Evolutionary conservation across 1,139 yeast genomes (phyloP).

Genomic region (Zygotorulaspora mrakii): DNA sequence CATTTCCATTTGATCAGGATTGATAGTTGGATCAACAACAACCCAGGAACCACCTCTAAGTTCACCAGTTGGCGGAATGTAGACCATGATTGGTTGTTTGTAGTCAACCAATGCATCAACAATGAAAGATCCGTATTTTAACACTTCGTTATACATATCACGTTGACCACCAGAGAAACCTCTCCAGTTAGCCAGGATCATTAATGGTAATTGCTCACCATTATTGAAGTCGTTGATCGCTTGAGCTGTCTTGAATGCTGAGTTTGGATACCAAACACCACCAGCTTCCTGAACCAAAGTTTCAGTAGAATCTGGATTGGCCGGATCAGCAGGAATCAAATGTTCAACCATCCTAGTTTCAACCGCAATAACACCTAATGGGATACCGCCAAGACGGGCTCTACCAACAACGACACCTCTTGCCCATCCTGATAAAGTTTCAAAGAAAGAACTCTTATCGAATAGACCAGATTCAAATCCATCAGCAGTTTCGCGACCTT

Average conservation of each 20-base stretch:
- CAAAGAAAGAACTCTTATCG: constrained; percentile 90
- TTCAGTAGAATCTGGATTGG: constrained; percentile 92
- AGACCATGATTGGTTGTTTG: constrained; percentile 93
- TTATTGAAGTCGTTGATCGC: constrained; percentile 95
- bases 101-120: constrained; percentile 95
- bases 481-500: constrained; percentile 65
- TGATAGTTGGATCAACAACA: constrained; percentile 97
- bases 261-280: constrained; percentile 99
- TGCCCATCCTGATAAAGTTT: constrained; percentile 98
- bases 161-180: constrained; percentile 99
- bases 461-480: constrained; percentile 87
- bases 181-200: constrained; percentile 99
- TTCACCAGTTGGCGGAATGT: constrained; percentile 97
- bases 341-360: constrained; percentile 89
- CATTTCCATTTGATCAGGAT: constrained; percentile 98
- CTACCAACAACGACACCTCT: constrained; percentile 97
- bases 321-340: constrained; percentile 94
- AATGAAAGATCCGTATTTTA: constrained; percentile 92
- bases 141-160: constrained; percentile 97
- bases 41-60: constrained; percentile 99
- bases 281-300: constrained; percentile 90
- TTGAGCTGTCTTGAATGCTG: constrained; percentile 98
- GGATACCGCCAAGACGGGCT: constrained; percentile 98
- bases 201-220: constrained; percentile 95
- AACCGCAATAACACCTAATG: constrained; percentile 95